Base-by-base conservation (phyloP, 2,329 filamentous ascomycete species). In the Epichloe sp. region DNA sequence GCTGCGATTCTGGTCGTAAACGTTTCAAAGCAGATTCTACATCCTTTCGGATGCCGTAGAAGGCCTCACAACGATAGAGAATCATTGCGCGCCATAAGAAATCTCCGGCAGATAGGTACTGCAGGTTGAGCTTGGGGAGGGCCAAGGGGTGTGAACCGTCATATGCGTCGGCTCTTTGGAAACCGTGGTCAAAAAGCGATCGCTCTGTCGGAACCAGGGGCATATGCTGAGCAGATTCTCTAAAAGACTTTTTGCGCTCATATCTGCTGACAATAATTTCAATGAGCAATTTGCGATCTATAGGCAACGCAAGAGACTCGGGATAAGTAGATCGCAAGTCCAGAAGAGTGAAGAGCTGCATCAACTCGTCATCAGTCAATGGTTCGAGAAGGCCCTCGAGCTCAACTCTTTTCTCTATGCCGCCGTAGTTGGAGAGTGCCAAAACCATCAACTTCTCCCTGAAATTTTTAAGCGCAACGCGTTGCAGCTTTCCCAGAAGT, bases 81-180 rank as follows among this genome's bases (percentile, higher is more conserved):
- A 94, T 77, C 60, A 97, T 84, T 0, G 91, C 89, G 55, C 94
- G 80, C 89, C 90, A 98, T n/a, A 98, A 71, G 60, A 98, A 98
- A 66, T 98, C 93, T 3, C 89, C 89, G 48, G 95, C 81, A 3
- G 90, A 95, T 14, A 98, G 75, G 66, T 98, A 98, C 63, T 98
- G 93, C 31, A 98, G 72, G 59, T 96, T 98, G 44, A 97, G 70
- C 65, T 98, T 98, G 3, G 93, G 93, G 43, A 98, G 81, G 3
- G 93, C 88, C 52, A 98, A 74, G 5, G 93, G 90, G 46, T 80
- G 80, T 23, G 88, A 89, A 26, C 90, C 90, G 64, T 95, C 85
- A 60, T 96, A 97, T 7, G 75, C 76, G 60, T 96, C 90, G 52
- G 91, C 91, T 52, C 88, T 80, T 51, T 90, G 68, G 49, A 95